Conservation (phyloP, 495 filamentous ascomycete species). For the Darksidea phi region DNA sequence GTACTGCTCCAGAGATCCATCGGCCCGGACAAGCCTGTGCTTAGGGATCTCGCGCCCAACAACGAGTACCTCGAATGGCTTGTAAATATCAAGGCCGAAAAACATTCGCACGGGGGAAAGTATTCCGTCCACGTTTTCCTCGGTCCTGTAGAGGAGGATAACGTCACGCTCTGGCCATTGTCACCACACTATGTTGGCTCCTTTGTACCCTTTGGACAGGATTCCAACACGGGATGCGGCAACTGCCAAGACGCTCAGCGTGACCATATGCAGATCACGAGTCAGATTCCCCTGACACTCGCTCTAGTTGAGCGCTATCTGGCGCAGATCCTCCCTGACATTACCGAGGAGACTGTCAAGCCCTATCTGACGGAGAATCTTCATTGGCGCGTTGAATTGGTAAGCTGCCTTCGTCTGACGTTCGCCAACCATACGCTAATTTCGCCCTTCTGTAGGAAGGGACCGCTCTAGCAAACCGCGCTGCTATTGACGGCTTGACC, state of each 20-base stretch:
- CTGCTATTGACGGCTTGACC: neutral
- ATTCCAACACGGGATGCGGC: neutral
- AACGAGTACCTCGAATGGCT: constrained; percentile 48
- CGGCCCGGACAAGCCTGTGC: neutral
- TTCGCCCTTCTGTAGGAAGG: neutral
- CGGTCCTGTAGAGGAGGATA: constrained; percentile 26
- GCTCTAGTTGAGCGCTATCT: constrained; percentile 45
- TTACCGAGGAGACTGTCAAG: neutral
- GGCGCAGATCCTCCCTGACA: constrained; percentile 19
- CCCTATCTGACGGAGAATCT: neutral
- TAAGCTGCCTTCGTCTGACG: neutral
- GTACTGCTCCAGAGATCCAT: neutral
- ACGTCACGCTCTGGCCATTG: constrained; percentile 35
- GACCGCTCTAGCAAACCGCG: neutral
- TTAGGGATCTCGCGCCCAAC: neutral
- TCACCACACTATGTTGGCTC: constrained; percentile 46
- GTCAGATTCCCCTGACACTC: constrained; percentile 46
- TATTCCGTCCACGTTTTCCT: constrained; percentile 49
- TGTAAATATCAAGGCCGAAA: constrained; percentile 45
- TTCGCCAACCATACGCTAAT: constrained; percentile 2
- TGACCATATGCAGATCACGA: constrained; percentile 28
- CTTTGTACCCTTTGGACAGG: constrained; percentile 45
- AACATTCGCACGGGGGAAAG: constrained; percentile 46
- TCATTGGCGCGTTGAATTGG: neutral
- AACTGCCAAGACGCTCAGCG: neutral